These are phyloP conservation scores for Bauhinia variegata DNA, from an alignment of 306 rosid genomes.

Conservation along the genomic window DNA sequence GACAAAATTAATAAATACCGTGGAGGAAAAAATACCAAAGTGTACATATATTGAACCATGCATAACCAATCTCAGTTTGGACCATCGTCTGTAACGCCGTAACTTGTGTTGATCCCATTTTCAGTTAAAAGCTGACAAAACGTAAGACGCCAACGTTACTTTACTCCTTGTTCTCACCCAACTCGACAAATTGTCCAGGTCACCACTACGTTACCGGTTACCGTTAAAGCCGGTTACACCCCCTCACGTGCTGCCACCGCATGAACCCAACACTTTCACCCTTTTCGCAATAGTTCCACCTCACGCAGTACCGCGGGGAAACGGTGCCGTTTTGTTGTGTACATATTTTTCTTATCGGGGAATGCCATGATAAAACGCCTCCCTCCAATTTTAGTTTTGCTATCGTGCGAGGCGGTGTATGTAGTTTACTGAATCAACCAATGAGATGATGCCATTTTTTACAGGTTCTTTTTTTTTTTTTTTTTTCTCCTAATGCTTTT, in stretches of 20 bases:
- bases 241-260: not conserved
- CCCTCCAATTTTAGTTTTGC: not conserved
- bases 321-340: not conserved
- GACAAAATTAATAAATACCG: too few species aligned
- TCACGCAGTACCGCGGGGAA: not conserved
- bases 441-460: not conserved
- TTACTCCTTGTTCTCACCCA: too few species aligned
- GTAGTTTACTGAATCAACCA: not conserved
- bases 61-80: too few species aligned
- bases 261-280: not conserved
- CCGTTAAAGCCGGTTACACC: slow-evolving; percentile 34
- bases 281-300: not conserved
- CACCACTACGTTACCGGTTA: slow-evolving; percentile 27
- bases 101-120: too few species aligned
- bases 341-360: not conserved
- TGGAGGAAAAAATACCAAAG: too few species aligned
- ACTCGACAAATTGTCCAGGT: too few species aligned
- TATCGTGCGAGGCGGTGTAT: not conserved
- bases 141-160: too few species aligned
- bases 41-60: too few species aligned
- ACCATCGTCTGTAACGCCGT: too few species aligned
- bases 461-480: not conserved
- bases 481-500: too few species aligned
- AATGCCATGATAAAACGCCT: not conserved
- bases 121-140: too few species aligned